A percentile compares a stretch with the other conserved stretches of the same genome.
Conservation (phyloP, 139 green algal genomes). For the Dunaliella primolecta region DNA sequence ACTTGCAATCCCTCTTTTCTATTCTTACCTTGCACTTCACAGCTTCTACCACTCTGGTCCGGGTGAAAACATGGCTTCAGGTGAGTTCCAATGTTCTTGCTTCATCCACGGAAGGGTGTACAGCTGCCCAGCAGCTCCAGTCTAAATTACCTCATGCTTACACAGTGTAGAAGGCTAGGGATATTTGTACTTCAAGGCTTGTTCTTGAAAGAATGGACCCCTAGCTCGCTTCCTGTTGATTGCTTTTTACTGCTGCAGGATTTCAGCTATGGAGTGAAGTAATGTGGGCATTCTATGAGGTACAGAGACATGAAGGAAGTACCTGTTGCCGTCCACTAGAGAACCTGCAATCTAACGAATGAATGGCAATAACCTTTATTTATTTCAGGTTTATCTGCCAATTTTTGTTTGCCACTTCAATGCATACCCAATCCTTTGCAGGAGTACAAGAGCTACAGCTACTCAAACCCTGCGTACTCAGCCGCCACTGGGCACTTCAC, state of each 20-base stretch:
- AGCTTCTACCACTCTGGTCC: background rate
- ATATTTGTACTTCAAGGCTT: background rate
- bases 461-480: background rate
- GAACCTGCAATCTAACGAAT: background rate
- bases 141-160: too few relatives aligned
- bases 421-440: background rate
- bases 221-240: background rate
- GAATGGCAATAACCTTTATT: background rate
- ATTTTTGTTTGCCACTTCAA: background rate
- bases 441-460: conserved; percentile 13
- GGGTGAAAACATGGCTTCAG: background rate
- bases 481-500: conserved; percentile 7
- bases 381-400: background rate
- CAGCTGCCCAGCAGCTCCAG: too few relatives aligned
- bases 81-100: background rate
- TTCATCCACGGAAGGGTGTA: too few relatives aligned
- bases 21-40: background rate
- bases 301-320: background rate
- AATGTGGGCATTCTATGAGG: background rate
- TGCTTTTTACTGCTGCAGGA: background rate
- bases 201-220: background rate
- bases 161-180: too few relatives aligned
- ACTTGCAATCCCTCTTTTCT: background rate
- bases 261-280: background rate
- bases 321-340: background rate